Evolutionary conservation across 805 yeast genomes (phyloP).

Genomic region (Priceomyces fermenticarens): DNA sequence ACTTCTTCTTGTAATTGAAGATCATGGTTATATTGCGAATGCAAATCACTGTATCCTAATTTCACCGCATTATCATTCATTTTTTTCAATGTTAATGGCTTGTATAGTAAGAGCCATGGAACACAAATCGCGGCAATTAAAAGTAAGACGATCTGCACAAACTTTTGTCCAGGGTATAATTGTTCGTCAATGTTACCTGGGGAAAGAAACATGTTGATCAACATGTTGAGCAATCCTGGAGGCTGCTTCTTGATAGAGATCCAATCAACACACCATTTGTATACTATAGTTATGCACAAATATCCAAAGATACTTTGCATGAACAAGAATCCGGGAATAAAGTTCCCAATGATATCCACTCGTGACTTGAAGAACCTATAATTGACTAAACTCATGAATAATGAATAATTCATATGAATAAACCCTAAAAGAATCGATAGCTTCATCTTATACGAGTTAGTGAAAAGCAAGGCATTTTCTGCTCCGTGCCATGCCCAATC

Average conservation of each 20-base stretch:
- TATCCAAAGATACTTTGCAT: constrained; percentile 79
- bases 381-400: constrained; percentile 64
- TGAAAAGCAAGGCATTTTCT: constrained; percentile 64
- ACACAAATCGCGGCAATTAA: constrained; percentile 63
- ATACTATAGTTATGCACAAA: constrained; percentile 60
- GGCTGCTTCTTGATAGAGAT: constrained; percentile 57
- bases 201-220: constrained; percentile 70
- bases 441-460: constrained; percentile 77
- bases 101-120: constrained; percentile 68
- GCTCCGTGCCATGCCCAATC: constrained; percentile 83
- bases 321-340: constrained; percentile 68
- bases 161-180: constrained; percentile 62
- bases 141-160: constrained; percentile 56
- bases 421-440: constrained; percentile 74
- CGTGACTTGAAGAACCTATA: constrained; percentile 53
- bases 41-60: constrained; percentile 37
- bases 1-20: constrained; percentile 42
- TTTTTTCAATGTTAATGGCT: constrained; percentile 51
- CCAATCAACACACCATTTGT: constrained; percentile 78
- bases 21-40: constrained; percentile 26
- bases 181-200: constrained; percentile 70
- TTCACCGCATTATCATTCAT: constrained; percentile 32
- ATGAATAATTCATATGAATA: constrained; percentile 71
- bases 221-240: constrained; percentile 71
- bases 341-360: constrained; percentile 69